phyloP scores from a whole-genome alignment of 1,284 basidiomycete genomes.

The Malassezia nana region DNA sequence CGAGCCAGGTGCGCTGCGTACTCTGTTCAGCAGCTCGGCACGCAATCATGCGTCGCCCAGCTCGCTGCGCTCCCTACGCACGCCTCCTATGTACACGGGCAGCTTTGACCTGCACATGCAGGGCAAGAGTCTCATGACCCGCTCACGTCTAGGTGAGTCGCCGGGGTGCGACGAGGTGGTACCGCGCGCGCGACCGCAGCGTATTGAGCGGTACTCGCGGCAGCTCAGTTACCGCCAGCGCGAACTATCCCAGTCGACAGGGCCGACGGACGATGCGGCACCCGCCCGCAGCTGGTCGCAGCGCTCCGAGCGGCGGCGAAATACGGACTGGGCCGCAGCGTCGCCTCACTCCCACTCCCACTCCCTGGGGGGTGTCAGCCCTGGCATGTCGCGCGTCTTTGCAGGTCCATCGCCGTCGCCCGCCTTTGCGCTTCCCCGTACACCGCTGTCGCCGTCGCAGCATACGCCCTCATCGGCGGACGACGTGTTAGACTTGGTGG shows the following conservation, averaged over 20 bases:
- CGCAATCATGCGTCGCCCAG: conserved; percentile 4
- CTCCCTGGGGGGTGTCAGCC: conserved; percentile 1
- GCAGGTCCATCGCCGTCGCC: conserved; percentile 7
- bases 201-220: conserved; percentile 12
- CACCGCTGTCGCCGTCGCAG: not conserved
- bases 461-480: not conserved
- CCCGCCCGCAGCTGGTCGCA: conserved; percentile 13
- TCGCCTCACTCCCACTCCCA: not conserved
- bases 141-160: not conserved
- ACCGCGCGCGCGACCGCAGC: conserved; percentile 1
- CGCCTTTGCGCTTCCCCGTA: conserved; percentile 9
- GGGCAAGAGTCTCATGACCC: not conserved
- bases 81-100: conserved; percentile 1
- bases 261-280: not conserved
- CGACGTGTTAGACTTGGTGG: conserved; percentile 12
- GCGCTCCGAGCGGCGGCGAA: conserved; percentile 11
- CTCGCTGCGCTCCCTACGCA: conserved; percentile 6
- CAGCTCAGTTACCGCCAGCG: conserved; percentile 14
- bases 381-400: conserved; percentile 10
- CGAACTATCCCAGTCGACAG: conserved; percentile 4
- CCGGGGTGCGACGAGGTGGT: not conserved
- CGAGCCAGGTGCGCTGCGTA: conserved; percentile 8
- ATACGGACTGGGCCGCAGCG: conserved; percentile 4
- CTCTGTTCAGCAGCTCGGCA: conserved; percentile 6
- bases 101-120: conserved; percentile 12